Base-by-base conservation (phyloP, 1,284 basidiomycete genomes). In the Ceratobasidium papillatum region DNA sequence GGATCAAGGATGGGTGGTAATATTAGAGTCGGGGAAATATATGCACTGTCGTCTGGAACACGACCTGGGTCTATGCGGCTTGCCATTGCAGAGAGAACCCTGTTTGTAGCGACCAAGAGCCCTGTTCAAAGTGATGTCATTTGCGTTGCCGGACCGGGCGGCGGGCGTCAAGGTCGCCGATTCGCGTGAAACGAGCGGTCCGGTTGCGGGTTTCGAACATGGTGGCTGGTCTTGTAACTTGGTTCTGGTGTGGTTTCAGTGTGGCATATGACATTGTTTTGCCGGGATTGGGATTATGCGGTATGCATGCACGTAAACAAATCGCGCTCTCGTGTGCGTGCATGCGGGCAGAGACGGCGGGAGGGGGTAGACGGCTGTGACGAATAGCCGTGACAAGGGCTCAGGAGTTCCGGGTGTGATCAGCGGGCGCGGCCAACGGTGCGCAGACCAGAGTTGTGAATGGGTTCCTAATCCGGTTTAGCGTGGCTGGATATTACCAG, bases 1-100 rank as follows among this genome's bases (percentile, higher is more conserved):
- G 63, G 43, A 65, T 65, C 63, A 65, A 51, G 61, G 51, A 49
- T 47, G n/a, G 25, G 61, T 38, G 61, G 32, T 63, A 19, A 68
- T 34, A 49, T 68, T 47, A 68, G 64, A n/a, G 63, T 41, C 49
- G 49, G 64, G 17, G 36, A 54, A 68, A 38, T 41, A 5, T 25
- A n/a, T 36, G 51, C 22, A 12, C 34, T 17, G 30, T 14, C 27
- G 30, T 7, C 54, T 32, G 54, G 54, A 56, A 56, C 54, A 12
- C n/a, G 19, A 14, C 25, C 30, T 32, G 54, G 54, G 49, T 25
- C 30, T 27, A 34, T 56, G 32, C 32, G 54, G n/a, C 32, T 56
- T 25, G 52, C n/a, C 19, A 25, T 19, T 2, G 43, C n/a, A 19
- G 25, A 11, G 27, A 25, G 19, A 19, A 47, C 45, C 45, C 45